Conservation (phyloP, 192 early-diverging fungal genomes). For the Linnemannia hyalina region DNA sequence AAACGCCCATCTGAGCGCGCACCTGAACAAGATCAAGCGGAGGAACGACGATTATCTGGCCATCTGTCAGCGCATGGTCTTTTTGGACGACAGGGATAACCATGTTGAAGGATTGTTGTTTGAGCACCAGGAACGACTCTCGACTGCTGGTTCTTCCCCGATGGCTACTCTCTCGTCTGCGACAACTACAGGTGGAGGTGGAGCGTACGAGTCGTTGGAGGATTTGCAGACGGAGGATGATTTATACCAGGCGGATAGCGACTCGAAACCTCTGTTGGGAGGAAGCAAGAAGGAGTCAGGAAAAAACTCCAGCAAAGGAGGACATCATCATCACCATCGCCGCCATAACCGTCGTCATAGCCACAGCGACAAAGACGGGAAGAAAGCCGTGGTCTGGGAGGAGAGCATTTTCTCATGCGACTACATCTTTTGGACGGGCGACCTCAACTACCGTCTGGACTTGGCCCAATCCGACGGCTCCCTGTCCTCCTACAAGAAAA, state of each 20-base stretch:
- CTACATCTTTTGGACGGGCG: conserved; percentile 55
- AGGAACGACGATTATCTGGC: conserved; percentile 53
- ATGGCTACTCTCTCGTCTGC: background rate
- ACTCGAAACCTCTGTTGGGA: conserved; percentile 29
- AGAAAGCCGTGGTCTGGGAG: conserved; percentile 32
- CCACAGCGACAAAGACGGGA: background rate
- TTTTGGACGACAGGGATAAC: conserved; percentile 35
- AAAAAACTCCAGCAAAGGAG: conserved; percentile 1
- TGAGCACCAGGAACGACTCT: conserved; percentile 38
- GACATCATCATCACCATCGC: background rate
- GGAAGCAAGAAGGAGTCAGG: conserved; percentile 25
- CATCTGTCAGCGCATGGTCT: conserved; percentile 43
- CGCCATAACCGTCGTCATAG: background rate
- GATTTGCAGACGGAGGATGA: conserved; percentile 30
- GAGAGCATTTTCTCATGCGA: conserved; percentile 48
- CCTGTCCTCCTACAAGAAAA: conserved; percentile 25
- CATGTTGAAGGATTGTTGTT: conserved; percentile 35
- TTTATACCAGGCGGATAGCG: conserved; percentile 31
- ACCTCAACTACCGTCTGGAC: conserved; percentile 57
- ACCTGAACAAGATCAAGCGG: conserved; percentile 46
- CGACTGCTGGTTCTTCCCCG: conserved; percentile 3
- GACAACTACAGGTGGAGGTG: background rate
- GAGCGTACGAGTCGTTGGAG: background rate
- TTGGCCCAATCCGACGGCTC: conserved; percentile 40
- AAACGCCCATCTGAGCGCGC: conserved; percentile 55